Evolutionary conservation across 306 rosid genomes (phyloP).

Genomic region (Cyclanthera cordifolia): DNA sequence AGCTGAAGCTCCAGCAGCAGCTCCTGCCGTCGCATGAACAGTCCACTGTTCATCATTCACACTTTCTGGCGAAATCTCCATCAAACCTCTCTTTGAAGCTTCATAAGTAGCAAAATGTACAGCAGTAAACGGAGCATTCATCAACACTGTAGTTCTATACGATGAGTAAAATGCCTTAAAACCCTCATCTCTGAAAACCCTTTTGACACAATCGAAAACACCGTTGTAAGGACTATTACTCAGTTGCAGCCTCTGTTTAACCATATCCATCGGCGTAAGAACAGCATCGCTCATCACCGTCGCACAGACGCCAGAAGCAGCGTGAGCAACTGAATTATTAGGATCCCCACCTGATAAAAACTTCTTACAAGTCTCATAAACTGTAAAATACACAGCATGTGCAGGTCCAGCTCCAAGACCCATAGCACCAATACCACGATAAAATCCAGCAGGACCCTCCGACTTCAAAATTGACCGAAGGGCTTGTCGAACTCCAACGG

Average conservation of each 20-base stretch:
- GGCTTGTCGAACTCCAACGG: constrained; percentile 58
- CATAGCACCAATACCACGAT: constrained; percentile 81
- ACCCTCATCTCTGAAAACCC: constrained; percentile 72
- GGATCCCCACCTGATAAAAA: constrained; percentile 42
- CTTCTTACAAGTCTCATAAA: constrained; percentile 57
- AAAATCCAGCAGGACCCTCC: constrained; percentile 64
- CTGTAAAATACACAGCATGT: constrained; percentile 82
- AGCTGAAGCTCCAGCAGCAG: constrained; percentile 68
- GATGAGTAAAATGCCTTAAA: constrained; percentile 64
- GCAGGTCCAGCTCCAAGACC: constrained; percentile 96
- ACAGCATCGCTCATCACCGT: constrained; percentile 79
- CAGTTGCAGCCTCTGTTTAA: constrained; percentile 86
- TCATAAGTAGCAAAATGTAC: constrained; percentile 71
- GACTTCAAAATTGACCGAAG: constrained; percentile 48
- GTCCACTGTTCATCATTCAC: constrained; percentile 39
- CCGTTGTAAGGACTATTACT: constrained; percentile 63
- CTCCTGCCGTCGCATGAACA: constrained; percentile 79
- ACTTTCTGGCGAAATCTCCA: constrained; percentile 48
- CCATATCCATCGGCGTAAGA: constrained; percentile 90
- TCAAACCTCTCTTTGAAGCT: constrained; percentile 45
- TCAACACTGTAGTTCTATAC: constrained; percentile 69
- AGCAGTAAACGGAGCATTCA: constrained; percentile 79
- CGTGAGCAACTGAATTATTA: constrained; percentile 43
- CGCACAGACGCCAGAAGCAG: constrained; percentile 71
- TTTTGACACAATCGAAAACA: constrained; percentile 56